Conservation (phyloP, 768 basidiomycete species). For the Termitomyces sp. region DNA sequence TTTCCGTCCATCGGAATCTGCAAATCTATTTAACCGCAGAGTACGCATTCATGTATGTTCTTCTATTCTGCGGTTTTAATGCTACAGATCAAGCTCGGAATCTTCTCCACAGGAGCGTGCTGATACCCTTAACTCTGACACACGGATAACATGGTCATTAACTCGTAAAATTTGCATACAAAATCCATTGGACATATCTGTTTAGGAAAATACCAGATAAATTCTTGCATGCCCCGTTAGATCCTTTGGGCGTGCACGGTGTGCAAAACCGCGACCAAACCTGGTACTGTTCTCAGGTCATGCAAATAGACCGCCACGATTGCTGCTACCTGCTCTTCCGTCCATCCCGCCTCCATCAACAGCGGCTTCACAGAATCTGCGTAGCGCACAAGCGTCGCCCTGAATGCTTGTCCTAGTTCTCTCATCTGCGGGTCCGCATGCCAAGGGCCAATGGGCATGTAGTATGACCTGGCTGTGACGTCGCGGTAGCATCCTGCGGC, state of each 20-base stretch:
- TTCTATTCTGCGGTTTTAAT: neutral
- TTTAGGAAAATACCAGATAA: neutral
- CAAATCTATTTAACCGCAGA: neutral
- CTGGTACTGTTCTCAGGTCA: conserved; percentile 41
- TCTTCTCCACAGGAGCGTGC: neutral
- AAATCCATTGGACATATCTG: neutral
- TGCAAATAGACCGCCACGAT: conserved; percentile 35
- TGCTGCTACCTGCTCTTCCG: conserved; percentile 27
- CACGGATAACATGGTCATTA: no score
- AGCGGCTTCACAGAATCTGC: conserved; percentile 44
- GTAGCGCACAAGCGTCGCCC: conserved; percentile 33
- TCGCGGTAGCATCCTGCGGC: conserved; percentile 34
- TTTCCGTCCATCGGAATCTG: neutral
- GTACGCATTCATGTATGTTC: neutral
- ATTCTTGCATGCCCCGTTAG: neutral
- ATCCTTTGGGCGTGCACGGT: conserved; percentile 36
- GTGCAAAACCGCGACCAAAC: conserved; percentile 43
- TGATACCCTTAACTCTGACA: neutral
- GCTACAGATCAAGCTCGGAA: no score
- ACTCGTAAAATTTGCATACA: neutral
- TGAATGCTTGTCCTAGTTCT: conserved; percentile 36
- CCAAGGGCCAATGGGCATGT: conserved; percentile 54
- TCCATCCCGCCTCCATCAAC: conserved; percentile 32
- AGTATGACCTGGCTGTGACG: conserved; percentile 21
- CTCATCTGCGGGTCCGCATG: conserved; percentile 24